Evolutionary conservation across 768 basidiomycete genomes (phyloP).

Genomic region (Clitopilus hobsonii): DNA sequence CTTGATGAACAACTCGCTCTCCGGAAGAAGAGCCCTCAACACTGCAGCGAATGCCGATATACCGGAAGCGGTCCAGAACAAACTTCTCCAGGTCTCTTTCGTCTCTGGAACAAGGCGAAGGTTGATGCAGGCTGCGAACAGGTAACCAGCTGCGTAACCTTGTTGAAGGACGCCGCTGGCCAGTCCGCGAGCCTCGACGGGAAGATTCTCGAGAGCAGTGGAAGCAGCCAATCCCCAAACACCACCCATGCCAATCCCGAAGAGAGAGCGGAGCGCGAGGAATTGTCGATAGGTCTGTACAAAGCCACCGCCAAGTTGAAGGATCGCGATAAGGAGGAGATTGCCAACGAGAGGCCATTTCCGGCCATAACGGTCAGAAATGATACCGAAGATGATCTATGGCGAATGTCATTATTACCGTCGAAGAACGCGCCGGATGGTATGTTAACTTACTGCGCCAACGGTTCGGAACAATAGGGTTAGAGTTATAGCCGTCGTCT

Average conservation of each 20-base stretch:
- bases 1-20: slow-evolving; percentile 67
- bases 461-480: slow-evolving; percentile 88
- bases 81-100: slow-evolving; percentile 54
- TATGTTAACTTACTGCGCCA: slow-evolving; percentile 63
- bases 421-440: not conserved
- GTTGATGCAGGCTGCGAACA: slow-evolving; percentile 82
- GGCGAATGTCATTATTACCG: slow-evolving; percentile 2
- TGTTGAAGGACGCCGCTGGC: slow-evolving; percentile 84
- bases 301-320: slow-evolving; percentile 82
- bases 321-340: slow-evolving; percentile 60
- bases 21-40: slow-evolving; percentile 66
- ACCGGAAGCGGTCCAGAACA: slow-evolving; percentile 80
- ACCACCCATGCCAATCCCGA: slow-evolving; percentile 87
- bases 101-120: slow-evolving; percentile 53
- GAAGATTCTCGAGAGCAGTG: slow-evolving; percentile 85
- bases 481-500: slow-evolving; percentile 83
- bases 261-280: slow-evolving; percentile 76
- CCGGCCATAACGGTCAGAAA: slow-evolving; percentile 87
- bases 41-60: slow-evolving; percentile 66
- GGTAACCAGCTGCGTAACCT: slow-evolving; percentile 83
- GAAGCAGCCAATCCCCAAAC: slow-evolving; percentile 84
- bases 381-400: slow-evolving; percentile 69
- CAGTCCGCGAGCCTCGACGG: slow-evolving; percentile 81
- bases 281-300: slow-evolving; percentile 73
- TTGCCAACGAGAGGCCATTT: slow-evolving; percentile 90